Conservation (phyloP, 768 basidiomycete genomes). For the Tubosaeta brunneosetosa region DNA sequence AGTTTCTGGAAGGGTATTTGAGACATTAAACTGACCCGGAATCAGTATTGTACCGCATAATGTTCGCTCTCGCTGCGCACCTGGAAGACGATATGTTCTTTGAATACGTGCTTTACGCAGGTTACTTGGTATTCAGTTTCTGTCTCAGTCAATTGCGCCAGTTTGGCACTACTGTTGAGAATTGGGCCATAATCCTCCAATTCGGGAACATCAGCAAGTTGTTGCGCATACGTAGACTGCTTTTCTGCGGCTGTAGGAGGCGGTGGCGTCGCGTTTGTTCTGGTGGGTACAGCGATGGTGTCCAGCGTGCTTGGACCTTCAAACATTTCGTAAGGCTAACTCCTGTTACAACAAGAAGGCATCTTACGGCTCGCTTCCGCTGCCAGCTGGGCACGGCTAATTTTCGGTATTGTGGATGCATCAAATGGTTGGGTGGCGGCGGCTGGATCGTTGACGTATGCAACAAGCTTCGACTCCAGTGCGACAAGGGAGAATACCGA, state of each 20-base stretch:
- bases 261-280: slow-evolving; percentile 54
- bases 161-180: slow-evolving; percentile 78
- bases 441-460: slow-evolving; percentile 82
- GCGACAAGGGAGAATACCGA: slow-evolving; percentile 89
- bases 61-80: slow-evolving; percentile 37
- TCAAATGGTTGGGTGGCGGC: slow-evolving; percentile 78
- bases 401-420: slow-evolving; percentile 79
- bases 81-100: slow-evolving; percentile 95
- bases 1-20: slow-evolving; percentile 94
- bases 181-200: slow-evolving; percentile 81
- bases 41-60: slow-evolving; percentile 4
- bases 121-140: slow-evolving; percentile 98
- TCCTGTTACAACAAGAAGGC: slow-evolving; percentile 4
- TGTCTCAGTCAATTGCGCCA: slow-evolving; percentile 84
- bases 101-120: slow-evolving; percentile 95
- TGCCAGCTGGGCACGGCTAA: slow-evolving; percentile 89
- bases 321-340: slow-evolving; percentile 7
- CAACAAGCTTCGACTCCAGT: slow-evolving; percentile 87
- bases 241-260: slow-evolving; percentile 83
- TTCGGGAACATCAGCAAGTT: slow-evolving; percentile 84
- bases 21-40: slow-evolving; percentile 79
- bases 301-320: slow-evolving; percentile 83
- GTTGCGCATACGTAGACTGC: slow-evolving; percentile 81
- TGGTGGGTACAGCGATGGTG: slow-evolving; percentile 72
- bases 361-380: slow-evolving; percentile 80